These are phyloP conservation scores for Xylariaceae sp. DNA, from an alignment of 2,329 filamentous ascomycete species.

Conservation along the genomic window DNA sequence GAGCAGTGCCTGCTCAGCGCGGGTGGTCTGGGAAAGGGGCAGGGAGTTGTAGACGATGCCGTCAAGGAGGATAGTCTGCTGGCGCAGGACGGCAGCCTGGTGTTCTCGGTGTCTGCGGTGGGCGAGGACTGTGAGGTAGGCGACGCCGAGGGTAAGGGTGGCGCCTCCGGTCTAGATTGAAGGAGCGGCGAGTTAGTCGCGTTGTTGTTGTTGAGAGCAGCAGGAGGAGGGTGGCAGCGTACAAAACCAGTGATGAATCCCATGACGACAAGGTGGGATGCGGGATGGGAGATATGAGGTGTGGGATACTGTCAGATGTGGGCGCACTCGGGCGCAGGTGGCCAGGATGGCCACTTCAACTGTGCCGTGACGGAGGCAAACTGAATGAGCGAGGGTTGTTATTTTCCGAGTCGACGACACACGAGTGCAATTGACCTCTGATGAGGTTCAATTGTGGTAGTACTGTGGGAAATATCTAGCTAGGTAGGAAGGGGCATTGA, in stretches of 20 bases:
- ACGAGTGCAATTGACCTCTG: not conserved
- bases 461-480: too few relatives aligned
- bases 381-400: not conserved
- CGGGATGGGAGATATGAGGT: too few relatives aligned
- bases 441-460: constrained; percentile 4
- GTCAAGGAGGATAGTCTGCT: constrained; percentile 55
- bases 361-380: too few relatives aligned
- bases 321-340: constrained; percentile 27
- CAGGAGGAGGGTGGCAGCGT: constrained; percentile 34
- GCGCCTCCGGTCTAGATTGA: constrained; percentile 65
- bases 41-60: constrained; percentile 48
- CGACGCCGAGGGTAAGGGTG: constrained; percentile 68
- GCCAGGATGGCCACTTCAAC: constrained; percentile 24
- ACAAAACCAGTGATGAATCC: constrained; percentile 75
- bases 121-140: constrained; percentile 69
- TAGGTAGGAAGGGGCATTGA: not conserved
- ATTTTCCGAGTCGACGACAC: not conserved
- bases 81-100: constrained; percentile 55
- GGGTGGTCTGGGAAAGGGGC: constrained; percentile 46
- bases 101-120: constrained; percentile 66
- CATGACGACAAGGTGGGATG: constrained; percentile 46
- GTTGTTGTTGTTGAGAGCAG: not conserved
- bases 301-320: too few relatives aligned
- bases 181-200: not conserved
- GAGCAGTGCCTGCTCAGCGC: constrained; percentile 49